Conservation (phyloP, 1,284 basidiomycete species). For the Cryptococcus sp. region DNA sequence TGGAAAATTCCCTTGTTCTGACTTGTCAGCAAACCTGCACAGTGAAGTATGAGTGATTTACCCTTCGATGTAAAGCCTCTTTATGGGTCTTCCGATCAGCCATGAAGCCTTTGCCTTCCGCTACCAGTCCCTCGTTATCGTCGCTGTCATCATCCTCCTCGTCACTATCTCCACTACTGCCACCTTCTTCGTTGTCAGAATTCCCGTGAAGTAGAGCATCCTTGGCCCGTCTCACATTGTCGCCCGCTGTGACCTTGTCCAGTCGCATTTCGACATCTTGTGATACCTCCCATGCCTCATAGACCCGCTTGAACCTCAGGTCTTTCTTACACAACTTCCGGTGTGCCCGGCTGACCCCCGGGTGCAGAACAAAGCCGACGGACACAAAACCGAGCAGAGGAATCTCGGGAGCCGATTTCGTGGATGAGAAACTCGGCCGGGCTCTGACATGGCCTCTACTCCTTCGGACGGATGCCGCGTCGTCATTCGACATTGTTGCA, state of each 20-base stretch:
- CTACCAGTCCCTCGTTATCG: conserved; percentile 5
- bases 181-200: conserved; percentile 1
- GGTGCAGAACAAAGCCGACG: conserved; percentile 29
- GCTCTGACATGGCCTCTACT: background rate
- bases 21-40: background rate
- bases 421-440: background rate
- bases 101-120: conserved; percentile 23
- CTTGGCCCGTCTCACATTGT: background rate
- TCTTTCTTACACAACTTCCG: conserved; percentile 37
- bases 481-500: conserved; percentile 5
- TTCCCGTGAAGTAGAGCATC: background rate
- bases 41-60: background rate
- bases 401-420: background rate
- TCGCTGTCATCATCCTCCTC: conserved; percentile 1
- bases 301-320: conserved; percentile 36
- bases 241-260: conserved; percentile 1
- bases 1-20: conserved; percentile 46
- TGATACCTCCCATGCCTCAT: conserved; percentile 43
- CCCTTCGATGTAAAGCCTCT: conserved; percentile 34
- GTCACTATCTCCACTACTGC: conserved; percentile 2
- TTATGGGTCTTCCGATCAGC: conserved; percentile 28
- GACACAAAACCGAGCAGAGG: conserved; percentile 30
- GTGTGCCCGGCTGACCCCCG: conserved; percentile 40
- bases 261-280: conserved; percentile 16
- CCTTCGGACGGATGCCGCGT: background rate